phyloP scores from a whole-genome alignment of 75 land plant genomes.

The Pseudotsuga menziesii region DNA sequence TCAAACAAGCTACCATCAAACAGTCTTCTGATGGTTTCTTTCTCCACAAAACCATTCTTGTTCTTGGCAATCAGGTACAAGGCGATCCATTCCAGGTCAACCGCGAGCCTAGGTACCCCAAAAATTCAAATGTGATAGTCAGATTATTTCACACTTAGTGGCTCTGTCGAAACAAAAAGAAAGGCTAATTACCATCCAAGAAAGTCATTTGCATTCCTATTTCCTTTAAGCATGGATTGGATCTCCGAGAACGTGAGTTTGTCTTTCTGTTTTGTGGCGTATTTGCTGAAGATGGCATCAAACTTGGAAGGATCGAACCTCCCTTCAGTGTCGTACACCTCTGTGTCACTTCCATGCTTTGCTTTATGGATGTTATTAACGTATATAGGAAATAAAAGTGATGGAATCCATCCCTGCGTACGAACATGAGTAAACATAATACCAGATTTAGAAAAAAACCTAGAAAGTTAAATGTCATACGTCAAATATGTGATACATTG shows the following conservation, averaged over 20 bases:
- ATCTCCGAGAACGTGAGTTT: conserved; percentile 22
- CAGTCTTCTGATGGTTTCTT: conserved; percentile 59
- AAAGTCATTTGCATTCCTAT: conserved; percentile 19
- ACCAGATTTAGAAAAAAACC: too few species aligned
- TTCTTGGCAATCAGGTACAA: conserved; percentile 58
- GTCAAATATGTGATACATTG: background rate
- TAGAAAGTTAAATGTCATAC: too few species aligned
- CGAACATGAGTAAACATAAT: background rate
- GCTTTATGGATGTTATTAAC: conserved; percentile 46
- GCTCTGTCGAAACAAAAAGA: background rate
- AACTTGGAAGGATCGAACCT: conserved; percentile 40
- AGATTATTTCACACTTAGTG: too few species aligned
- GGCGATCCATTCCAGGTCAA: conserved; percentile 58
- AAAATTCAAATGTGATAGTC: background rate
- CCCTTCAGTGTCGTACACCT: conserved; percentile 55
- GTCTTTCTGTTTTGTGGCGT: conserved; percentile 14
- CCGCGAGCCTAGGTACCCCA: conserved; percentile 41
- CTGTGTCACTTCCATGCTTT: conserved; percentile 65
- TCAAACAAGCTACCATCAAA: conserved; percentile 85
- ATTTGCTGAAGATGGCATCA: conserved; percentile 34
- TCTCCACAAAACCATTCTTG: conserved; percentile 56
- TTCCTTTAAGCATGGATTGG: conserved; percentile 15
- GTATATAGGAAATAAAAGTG: conserved; percentile 45
- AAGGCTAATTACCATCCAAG: conserved; percentile 26
- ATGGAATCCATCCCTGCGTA: conserved; percentile 34